Conservation (phyloP, 495 filamentous ascomycete species). For the Talaromyces thailandensis region DNA sequence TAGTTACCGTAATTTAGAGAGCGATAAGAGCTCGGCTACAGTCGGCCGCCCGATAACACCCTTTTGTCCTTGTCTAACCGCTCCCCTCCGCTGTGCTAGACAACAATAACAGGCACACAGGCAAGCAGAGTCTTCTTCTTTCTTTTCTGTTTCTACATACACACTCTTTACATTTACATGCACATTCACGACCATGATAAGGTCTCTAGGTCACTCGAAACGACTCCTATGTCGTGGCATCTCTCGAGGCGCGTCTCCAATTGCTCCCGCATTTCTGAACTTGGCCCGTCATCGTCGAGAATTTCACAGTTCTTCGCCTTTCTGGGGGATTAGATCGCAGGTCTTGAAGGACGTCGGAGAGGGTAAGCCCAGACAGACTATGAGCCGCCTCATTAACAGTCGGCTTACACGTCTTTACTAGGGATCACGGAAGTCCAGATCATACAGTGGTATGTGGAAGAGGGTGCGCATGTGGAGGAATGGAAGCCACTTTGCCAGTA, state of each 20-base stretch:
- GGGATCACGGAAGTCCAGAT: slow-evolving; percentile 97
- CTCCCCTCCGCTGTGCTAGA: neutral
- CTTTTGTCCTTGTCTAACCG: neutral
- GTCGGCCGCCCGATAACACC: slow-evolving; percentile 21
- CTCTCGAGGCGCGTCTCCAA: neutral
- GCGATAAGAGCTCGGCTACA: slow-evolving; percentile 25
- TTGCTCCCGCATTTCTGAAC: neutral
- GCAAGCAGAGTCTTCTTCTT: slow-evolving; percentile 1
- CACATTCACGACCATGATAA: slow-evolving; percentile 21
- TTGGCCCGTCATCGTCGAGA: slow-evolving; percentile 16
- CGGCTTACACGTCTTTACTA: slow-evolving; percentile 20
- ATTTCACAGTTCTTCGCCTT: slow-evolving; percentile 53
- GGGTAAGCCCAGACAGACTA: slow-evolving; percentile 47
- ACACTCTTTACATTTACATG: neutral
- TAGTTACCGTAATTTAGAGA: neutral
- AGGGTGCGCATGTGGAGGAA: slow-evolving; percentile 91
- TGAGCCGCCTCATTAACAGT: neutral
- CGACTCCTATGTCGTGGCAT: neutral
- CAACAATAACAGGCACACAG: neutral
- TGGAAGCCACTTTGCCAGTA: slow-evolving; percentile 98
- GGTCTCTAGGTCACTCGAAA: slow-evolving; percentile 17
- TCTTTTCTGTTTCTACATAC: slow-evolving; percentile 3
- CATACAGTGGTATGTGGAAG: slow-evolving; percentile 99
- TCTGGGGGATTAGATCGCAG: slow-evolving; percentile 71
- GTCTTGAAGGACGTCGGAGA: slow-evolving; percentile 94